Base-by-base conservation (phyloP, 768 basidiomycete genomes). In the Tylopilus rubrobrunneus region DNA sequence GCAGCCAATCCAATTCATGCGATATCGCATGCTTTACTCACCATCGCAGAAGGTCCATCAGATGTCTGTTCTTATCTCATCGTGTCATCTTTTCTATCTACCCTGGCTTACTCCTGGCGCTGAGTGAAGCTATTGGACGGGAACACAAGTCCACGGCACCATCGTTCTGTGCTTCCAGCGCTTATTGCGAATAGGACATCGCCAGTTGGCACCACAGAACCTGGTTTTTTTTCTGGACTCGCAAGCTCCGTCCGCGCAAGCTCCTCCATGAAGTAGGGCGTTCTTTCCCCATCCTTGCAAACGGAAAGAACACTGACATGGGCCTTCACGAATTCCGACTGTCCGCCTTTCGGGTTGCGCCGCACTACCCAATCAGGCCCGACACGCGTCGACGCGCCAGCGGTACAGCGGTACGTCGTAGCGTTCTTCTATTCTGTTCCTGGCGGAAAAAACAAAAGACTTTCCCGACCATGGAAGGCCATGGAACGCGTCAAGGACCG, bases 21-120 rank as follows among this genome's bases (percentile, higher is more conserved):
- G 64, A 52, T 68, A 61, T 60, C 57, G 57, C 65, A 70, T 62
- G 57, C 62, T 56, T 62, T 59, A 62, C 58, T 55, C 51, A n/a
- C 27, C 50, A 53, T 58, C 54, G 51, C 56, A 56, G 54, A 47
- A 51, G 52, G 55, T 52, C 8, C 27, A 58, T 29, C 49, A 31
- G 52, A 45, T 37, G 51, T 42, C 51, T 55, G 39, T 51, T 58
- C 46, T 52, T 61, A 62, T 58, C 64, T 58, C 58, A 57, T 64
- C 58, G 56, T 53, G 42, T 51, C 51, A 53, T 56, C 53, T 54
- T 54, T 52, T 33, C 44, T 46, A 25, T 41, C 8, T 19, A 15
- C 40, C 45, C 10, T 12, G 47, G 29, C 51, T 41, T 44, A 45
- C 39, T 34, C 52, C 34, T 52, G 56, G 49, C 49, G 48, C 56